These are phyloP conservation scores for Amphirosellinia nigrospora DNA, from an alignment of 495 filamentous ascomycete species.

Conservation along the genomic window DNA sequence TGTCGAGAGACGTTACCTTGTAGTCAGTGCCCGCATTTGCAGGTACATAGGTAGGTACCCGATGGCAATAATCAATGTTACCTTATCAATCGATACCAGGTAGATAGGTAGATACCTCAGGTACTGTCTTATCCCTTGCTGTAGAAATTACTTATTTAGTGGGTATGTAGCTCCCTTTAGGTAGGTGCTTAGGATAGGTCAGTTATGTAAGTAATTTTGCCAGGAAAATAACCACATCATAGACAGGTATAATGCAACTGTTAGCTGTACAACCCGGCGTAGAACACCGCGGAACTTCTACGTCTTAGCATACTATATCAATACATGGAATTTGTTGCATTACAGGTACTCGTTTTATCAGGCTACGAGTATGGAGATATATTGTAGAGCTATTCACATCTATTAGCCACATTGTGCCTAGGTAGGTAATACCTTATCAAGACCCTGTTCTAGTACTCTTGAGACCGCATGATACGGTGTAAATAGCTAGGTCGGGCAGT, in stretches of 20 bases:
- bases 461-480: not conserved
- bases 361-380: not conserved
- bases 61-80: too few relatives aligned
- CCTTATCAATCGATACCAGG: not conserved
- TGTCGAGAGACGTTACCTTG: not conserved
- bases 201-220: not conserved
- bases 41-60: not conserved
- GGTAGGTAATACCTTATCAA: too few relatives aligned
- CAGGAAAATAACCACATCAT: not conserved
- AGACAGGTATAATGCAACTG: not conserved
- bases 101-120: too few relatives aligned
- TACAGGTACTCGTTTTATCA: not conserved
- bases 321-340: not conserved
- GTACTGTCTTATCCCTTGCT: not conserved
- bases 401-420: not conserved
- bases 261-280: not conserved
- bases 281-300: not conserved
- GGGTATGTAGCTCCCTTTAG: not conserved
- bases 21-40: conserved; percentile 9
- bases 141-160: not conserved
- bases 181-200: not conserved
- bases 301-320: not conserved
- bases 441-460: not conserved
- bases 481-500: not conserved
- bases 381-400: not conserved